phyloP scores from a whole-genome alignment of 208 protist species.

The Leishmania gerbilli region DNA sequence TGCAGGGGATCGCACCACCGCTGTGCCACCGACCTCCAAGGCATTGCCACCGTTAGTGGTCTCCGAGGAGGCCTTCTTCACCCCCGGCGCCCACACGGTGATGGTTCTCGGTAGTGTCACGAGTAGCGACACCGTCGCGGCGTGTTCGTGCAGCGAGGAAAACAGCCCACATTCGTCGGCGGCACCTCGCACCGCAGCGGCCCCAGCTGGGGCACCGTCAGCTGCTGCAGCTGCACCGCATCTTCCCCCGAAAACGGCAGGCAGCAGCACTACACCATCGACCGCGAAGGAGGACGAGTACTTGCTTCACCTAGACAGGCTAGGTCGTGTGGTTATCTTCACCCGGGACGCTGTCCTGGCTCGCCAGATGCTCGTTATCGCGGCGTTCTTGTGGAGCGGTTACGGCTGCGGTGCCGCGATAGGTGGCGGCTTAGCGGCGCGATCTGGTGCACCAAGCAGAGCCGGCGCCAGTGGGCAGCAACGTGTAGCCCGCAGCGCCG shows the following conservation, averaged over 20 bases:
- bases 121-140: not conserved
- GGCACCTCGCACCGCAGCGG: not conserved
- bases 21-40: not conserved
- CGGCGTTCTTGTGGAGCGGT: slow-evolving; percentile 55
- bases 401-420: not conserved
- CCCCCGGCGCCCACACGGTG: not conserved
- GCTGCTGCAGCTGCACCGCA: not conserved
- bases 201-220: not conserved
- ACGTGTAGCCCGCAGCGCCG: not conserved
- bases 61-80: slow-evolving; percentile 3
- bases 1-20: not conserved
- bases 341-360: slow-evolving; percentile 54
- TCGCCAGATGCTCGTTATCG: slow-evolving; percentile 44
- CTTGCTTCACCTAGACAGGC: slow-evolving; percentile 25
- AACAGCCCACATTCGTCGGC: not conserved
- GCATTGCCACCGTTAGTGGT: not conserved
- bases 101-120: not conserved
- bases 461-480: not conserved
- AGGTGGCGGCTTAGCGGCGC: not conserved
- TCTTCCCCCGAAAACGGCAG: not conserved
- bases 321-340: slow-evolving; percentile 70
- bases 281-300: slow-evolving; percentile 29
- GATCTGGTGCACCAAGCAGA: not conserved
- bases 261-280: not conserved
- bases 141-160: not conserved